A percentile compares a stretch with the other conserved stretches of the same genome.
These are phyloP conservation scores for Straminergon stramineum DNA, from an alignment of 225 moss, liverwort and hornwort species.

Conservation along the genomic window DNA sequence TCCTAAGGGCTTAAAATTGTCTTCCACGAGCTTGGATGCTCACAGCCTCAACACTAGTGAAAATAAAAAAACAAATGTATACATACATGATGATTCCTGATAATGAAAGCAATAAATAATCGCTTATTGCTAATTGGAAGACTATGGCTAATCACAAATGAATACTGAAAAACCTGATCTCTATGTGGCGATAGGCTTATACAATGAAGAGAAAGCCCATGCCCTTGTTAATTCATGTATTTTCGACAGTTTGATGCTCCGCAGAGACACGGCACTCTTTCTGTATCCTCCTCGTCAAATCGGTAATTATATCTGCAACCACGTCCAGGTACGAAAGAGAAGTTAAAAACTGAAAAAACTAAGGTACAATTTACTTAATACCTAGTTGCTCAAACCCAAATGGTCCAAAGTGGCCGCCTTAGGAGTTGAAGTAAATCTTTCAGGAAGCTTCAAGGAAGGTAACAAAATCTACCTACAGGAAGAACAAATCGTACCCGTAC, in stretches of 20 bases:
- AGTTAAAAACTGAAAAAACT: background rate
- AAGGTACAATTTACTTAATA: background rate
- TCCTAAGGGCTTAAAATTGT: constrained; percentile 11
- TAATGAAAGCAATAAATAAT: constrained; percentile 39
- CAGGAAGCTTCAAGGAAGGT: background rate
- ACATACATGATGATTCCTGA: constrained; percentile 11
- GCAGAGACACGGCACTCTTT: constrained; percentile 82
- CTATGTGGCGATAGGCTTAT: background rate
- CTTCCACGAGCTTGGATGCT: background rate
- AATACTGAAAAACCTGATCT: constrained; percentile 6
- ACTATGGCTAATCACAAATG: constrained; percentile 17
- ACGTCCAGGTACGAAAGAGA: background rate
- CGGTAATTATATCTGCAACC: constrained; percentile 83
- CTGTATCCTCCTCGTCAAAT: constrained; percentile 87
- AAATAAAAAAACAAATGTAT: background rate
- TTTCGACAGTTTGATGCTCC: constrained; percentile 79
- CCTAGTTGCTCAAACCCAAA: background rate
- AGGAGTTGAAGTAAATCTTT: background rate
- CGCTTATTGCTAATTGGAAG: constrained; percentile 22
- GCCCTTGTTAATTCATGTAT: constrained; percentile 61
- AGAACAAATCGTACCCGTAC: background rate
- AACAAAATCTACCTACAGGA: background rate
- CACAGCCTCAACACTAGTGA: constrained; percentile 8
- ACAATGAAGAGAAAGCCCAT: background rate
- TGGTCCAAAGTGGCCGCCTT: background rate